Conservation (phyloP, 75 land plant species). For the Azolla pinnata region DNA sequence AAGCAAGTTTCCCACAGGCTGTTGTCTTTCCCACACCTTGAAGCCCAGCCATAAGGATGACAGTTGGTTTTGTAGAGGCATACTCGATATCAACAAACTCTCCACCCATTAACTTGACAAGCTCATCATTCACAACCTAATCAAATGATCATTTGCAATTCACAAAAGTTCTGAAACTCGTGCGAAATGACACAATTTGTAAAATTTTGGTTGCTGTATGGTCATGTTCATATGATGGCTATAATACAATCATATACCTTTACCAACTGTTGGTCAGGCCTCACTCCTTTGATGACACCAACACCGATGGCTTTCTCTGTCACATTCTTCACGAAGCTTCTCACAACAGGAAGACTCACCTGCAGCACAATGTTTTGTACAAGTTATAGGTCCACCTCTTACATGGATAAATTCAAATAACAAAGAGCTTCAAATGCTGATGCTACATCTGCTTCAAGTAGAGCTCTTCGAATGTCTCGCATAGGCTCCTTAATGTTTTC, state of each 20-base stretch:
- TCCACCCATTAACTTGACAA: conserved; percentile 94
- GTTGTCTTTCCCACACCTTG: conserved; percentile 99
- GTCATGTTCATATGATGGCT: too few species aligned
- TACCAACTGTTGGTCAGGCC: conserved; percentile 89
- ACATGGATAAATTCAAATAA: neutral
- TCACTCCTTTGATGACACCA: conserved; percentile 74
- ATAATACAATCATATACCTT: conserved; percentile 67
- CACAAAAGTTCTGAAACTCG: too few species aligned
- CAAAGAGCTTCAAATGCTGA: neutral
- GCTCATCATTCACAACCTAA: conserved; percentile 96
- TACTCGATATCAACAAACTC: conserved; percentile 76
- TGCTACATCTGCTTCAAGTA: conserved; percentile 87
- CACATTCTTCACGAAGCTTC: conserved; percentile 71
- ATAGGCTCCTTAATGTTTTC: conserved; percentile 92
- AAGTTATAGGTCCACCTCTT: neutral
- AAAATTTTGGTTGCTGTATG: too few species aligned
- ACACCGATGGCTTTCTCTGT: conserved; percentile 80
- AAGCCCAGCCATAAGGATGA: conserved; percentile 87
- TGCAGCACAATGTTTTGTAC: conserved; percentile 6
- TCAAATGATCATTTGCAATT: too few species aligned
- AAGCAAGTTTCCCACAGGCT: conserved; percentile 88
- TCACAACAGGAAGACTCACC: conserved; percentile 95
- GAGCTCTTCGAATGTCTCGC: conserved; percentile 92
- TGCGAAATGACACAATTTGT: too few species aligned
- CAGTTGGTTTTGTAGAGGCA: conserved; percentile 74